Conservation (phyloP, 2,329 filamentous ascomycete genomes). For the Calonectria crousiana region DNA sequence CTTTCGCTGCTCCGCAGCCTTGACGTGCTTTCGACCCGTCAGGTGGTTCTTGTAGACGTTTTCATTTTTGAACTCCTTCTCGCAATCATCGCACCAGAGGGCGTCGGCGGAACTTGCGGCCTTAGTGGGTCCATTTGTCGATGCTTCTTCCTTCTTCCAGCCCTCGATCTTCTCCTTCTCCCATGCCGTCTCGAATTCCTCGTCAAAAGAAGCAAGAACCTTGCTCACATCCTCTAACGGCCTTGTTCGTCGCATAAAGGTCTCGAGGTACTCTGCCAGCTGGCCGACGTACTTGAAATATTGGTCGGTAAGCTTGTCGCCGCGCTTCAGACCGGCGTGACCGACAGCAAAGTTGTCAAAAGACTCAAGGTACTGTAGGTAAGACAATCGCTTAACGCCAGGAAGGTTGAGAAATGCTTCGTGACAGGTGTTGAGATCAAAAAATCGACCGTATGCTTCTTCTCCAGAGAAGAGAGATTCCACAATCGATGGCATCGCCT, state of each 20-base stretch:
- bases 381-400: conserved; percentile 85
- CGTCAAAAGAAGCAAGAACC: conserved; percentile 80
- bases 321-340: conserved; percentile 78
- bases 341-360: conserved; percentile 90
- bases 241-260: conserved; percentile 85
- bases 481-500: conserved; percentile 75
- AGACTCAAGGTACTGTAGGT: conserved; percentile 91
- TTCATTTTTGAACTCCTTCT: conserved; percentile 95
- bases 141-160: conserved; percentile 73
- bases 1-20: conserved; percentile 77
- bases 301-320: conserved; percentile 89
- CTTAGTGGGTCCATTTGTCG: conserved; percentile 48
- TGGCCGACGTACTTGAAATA: conserved; percentile 92
- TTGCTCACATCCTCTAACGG: conserved; percentile 89
- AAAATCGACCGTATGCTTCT: conserved; percentile 91
- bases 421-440: conserved; percentile 87
- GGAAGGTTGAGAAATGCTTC: conserved; percentile 93
- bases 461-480: conserved; percentile 97
- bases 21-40: conserved; percentile 91
- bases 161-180: conserved; percentile 81
- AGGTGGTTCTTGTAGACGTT: conserved; percentile 94
- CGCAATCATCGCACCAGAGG: conserved; percentile 90
- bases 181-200: conserved; percentile 89
- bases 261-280: conserved; percentile 85
- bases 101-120: conserved; percentile 66